Evolutionary conservation across 1,284 basidiomycete species (phyloP).

Genomic region (Calocybe gambosa): DNA sequence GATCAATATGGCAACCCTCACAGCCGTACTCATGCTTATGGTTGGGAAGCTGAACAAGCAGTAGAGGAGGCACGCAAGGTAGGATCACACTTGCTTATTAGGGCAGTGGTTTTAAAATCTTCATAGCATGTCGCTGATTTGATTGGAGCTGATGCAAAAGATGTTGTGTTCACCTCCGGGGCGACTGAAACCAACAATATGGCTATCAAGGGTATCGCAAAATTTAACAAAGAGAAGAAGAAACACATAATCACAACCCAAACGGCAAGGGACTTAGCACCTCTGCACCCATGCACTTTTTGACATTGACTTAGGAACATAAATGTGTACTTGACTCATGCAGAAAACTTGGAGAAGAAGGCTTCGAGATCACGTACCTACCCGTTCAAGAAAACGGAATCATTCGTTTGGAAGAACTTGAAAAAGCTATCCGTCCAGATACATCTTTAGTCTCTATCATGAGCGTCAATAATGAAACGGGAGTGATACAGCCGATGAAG

Average conservation of each 20-base stretch:
- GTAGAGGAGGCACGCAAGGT: conserved; percentile 90
- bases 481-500: conserved; percentile 95
- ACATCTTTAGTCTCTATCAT: conserved; percentile 93
- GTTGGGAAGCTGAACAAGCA: conserved; percentile 96
- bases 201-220: conserved; percentile 95
- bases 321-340: conserved; percentile 99
- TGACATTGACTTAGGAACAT: conserved; percentile 69
- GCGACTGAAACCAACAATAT: conserved; percentile 99
- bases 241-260: conserved; percentile 89
- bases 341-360: conserved; percentile 91
- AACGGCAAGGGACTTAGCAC: conserved; percentile 49
- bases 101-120: conserved; percentile 12
- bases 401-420: conserved; percentile 71
- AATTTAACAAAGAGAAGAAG: conserved; percentile 89
- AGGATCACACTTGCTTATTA: conserved; percentile 13
- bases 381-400: conserved; percentile 89
- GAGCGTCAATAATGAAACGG: conserved; percentile 99
- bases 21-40: conserved; percentile 96
- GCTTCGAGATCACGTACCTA: conserved; percentile 96
- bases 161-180: conserved; percentile 97
- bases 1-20: conserved; percentile 99
- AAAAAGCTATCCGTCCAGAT: conserved; percentile 81
- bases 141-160: conserved; percentile 92
- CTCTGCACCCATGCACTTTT: neutral
- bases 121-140: conserved; percentile 80